Evolutionary conservation across 257 asterid genomes (phyloP), one percentile per base, ranked within the genome.

Genomic region (Nicotiana paniculata): DNA sequence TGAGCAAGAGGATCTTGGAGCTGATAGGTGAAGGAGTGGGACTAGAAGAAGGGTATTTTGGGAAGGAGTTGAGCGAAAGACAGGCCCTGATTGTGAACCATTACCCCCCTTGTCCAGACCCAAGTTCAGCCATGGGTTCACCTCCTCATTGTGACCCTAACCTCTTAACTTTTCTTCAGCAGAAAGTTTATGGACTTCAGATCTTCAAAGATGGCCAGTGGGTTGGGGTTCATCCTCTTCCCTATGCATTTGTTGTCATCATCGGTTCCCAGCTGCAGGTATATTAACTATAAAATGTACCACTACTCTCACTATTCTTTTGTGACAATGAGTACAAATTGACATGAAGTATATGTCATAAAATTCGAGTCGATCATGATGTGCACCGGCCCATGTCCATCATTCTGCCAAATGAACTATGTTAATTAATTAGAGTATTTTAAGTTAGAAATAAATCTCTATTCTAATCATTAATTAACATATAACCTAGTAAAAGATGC

Each of bases 61-160:
- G 86, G 1, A 69, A 85, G 37, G 86, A 83, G 17, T 55, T 88
- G 5, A 87, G 87, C 55, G 87, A 83, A 76, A 83, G 58, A 32
- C 94, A 90, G 26, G 81, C 89, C 28, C 21, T 93, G 48, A 83
- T 93, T 0, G 92, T 86, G 0, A 90, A 89, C 76, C 79, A 89
- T 83, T 90, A 93, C 70, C 91, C 90, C 10, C 82, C 90, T 3
- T 93, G 96, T 88, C 95, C 96, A 4, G 92, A 93, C 66, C 97
- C 93, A 58, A 87, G 83, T n/a, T 80, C 83, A 63, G 84, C 93
- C 3, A 26, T 90, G 46, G 97, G 93, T 26, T 9, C 88, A 84
- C 84, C 89, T 12, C 85, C 78, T 24, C 97, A 93, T 68, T 75
- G 86, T 6, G 93, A 93, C 70, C 97, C 91, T 24, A 87, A 88